Percentiles rank a stretch among this genome's conserved stretches.
Conservation (phyloP, 495 filamentous ascomycete species). For the Penicillium macrosclerotiorum region DNA sequence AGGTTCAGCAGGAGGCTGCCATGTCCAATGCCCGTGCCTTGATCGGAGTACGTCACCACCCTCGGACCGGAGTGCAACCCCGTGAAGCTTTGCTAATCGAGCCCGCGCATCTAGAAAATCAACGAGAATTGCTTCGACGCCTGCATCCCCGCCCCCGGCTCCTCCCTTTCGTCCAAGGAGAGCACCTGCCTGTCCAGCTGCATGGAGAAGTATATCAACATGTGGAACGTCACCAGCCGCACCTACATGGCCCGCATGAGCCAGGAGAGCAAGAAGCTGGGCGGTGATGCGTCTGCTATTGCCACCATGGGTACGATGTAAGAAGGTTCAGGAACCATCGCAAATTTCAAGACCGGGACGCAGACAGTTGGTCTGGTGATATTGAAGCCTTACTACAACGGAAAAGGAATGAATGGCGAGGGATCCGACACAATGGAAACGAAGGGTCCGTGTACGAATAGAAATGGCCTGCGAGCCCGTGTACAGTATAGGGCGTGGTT, state of each 20-base stretch:
- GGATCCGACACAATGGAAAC: constrained; percentile 1
- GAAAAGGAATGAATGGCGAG: constrained; percentile 9
- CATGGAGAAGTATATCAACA: constrained; percentile 96
- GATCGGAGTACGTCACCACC: constrained; percentile 60
- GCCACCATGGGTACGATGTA: constrained; percentile 26
- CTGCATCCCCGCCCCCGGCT: constrained; percentile 83
- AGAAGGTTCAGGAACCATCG: no score
- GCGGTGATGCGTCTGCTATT: constrained; percentile 26
- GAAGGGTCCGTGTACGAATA: constrained; percentile 26
- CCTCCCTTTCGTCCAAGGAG: constrained; percentile 68
- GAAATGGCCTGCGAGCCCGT: constrained; percentile 24
- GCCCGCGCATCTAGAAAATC: constrained; percentile 71
- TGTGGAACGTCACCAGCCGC: constrained; percentile 83
- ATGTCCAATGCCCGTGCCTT: constrained; percentile 71
- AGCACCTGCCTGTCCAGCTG: constrained; percentile 79
- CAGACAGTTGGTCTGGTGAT: no score
- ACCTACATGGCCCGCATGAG: constrained; percentile 74
- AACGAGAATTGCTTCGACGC: constrained; percentile 96
- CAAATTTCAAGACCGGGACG: no score
- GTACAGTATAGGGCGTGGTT: constrained; percentile 29
- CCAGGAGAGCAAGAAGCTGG: constrained; percentile 49
- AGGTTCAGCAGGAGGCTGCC: constrained; percentile 72
- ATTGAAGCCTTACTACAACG: no score
- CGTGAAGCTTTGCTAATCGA: constrained; percentile 4
- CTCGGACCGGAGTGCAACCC: neutral